Evolutionary conservation across 495 filamentous ascomycete species (phyloP).

Genomic region (Xylaria palmicola): DNA sequence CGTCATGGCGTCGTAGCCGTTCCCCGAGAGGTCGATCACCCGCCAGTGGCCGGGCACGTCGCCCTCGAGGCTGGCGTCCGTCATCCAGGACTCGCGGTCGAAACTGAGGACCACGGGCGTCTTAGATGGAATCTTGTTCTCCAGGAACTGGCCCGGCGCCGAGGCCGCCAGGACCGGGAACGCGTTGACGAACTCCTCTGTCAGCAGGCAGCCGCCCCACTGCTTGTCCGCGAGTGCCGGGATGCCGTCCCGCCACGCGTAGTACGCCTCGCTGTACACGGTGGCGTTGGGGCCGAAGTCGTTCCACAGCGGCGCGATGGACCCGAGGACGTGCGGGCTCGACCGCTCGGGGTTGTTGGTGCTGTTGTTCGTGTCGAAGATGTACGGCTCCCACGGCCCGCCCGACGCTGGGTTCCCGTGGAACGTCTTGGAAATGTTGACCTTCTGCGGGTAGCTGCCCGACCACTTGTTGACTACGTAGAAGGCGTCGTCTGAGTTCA

Average conservation of each 20-base stretch:
- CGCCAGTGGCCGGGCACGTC: background rate
- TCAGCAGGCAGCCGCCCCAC: constrained; percentile 49
- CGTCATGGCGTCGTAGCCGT: constrained; percentile 43
- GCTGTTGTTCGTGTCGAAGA: constrained; percentile 46
- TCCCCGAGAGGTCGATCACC: constrained; percentile 43
- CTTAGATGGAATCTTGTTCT: constrained; percentile 40
- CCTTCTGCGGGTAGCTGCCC: constrained; percentile 40
- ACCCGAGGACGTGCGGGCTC: constrained; percentile 43
- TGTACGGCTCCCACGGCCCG: constrained; percentile 41
- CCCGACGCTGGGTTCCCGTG: constrained; percentile 41
- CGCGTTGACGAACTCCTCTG: constrained; percentile 37
- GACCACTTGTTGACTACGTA: constrained; percentile 53
- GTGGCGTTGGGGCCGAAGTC: constrained; percentile 51
- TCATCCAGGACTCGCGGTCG: constrained; percentile 19
- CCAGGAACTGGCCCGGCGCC: constrained; percentile 49
- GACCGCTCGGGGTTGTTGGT: constrained; percentile 44
- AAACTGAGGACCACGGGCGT: constrained; percentile 45
- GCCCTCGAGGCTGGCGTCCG: background rate
- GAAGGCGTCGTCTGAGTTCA: constrained; percentile 52
- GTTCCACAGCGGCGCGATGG: constrained; percentile 50
- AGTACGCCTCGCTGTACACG: constrained; percentile 48
- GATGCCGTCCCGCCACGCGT: constrained; percentile 46
- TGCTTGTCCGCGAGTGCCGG: constrained; percentile 56
- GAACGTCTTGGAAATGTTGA: constrained; percentile 46
- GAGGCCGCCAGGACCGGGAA: constrained; percentile 38